Evolutionary conservation across 1,284 basidiomycete species (phyloP).

Genomic region (Thecaphora frezii): DNA sequence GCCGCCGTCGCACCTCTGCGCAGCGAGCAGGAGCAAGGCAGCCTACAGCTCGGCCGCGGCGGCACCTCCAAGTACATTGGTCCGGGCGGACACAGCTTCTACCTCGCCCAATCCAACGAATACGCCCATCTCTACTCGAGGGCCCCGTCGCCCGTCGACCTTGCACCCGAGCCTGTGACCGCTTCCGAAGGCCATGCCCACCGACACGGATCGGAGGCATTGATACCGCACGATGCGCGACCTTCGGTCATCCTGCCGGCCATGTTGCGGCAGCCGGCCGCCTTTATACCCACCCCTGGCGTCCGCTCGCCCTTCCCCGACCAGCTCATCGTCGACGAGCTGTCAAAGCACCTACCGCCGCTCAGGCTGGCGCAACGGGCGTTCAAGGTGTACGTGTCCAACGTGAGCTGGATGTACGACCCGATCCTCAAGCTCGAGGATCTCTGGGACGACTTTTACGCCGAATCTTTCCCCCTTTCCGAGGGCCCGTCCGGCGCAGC

Average conservation of each 20-base stretch:
- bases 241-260: neutral
- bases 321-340: constrained; percentile 2
- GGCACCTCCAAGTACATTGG: constrained; percentile 5
- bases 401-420: constrained; percentile 5
- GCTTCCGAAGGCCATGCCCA: neutral
- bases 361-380: neutral
- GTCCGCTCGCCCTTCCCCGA: constrained; percentile 9
- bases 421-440: neutral
- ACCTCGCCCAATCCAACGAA: constrained; percentile 1
- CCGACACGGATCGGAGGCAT: neutral
- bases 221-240: too few species aligned
- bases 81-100: constrained; percentile 4
- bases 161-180: neutral
- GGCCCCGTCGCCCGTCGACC: constrained; percentile 2
- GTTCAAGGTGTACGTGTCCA: constrained; percentile 2
- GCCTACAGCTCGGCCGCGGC: neutral
- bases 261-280: neutral
- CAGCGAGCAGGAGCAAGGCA: constrained; percentile 1
- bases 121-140: neutral
- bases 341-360: constrained; percentile 1
- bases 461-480: neutral
- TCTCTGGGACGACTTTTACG: constrained; percentile 5
- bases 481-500: too few species aligned
- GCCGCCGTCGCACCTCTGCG: too few species aligned
- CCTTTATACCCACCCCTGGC: constrained; percentile 6